Base-by-base conservation (phyloP, 306 rosid species). In the Ammopiptanthus mongolicus region DNA sequence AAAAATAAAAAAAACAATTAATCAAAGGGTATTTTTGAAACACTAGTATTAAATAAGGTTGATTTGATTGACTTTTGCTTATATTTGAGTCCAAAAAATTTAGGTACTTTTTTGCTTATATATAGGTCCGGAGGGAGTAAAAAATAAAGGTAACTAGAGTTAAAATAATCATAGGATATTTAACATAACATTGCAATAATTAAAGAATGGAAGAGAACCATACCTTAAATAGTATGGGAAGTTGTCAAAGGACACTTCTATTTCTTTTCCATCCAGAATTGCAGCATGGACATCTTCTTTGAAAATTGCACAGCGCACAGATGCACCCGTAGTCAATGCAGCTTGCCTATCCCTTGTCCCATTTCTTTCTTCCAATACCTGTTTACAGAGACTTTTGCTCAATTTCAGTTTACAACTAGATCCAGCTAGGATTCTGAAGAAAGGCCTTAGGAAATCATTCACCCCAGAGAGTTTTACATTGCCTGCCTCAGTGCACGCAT, bases 371-470 rank as follows among this genome's bases (percentile, higher is more conserved):
- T 96, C 98, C 90, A 89, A 76, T 85, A 92, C 99, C 99, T 96
- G 99, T 96, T 92, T 92, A 96, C 81, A 96, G 84, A 89, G 84
- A 96, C 89, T 89, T 92, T 96, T 85, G 99, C 99, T 90, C 96
- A 92, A 96, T 86, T 96, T 96, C 85, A 96, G 88, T 84, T 91
- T 92, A 96, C 91, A 96, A 92, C 83, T 90, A 92, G 92, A 80
- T 85, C 76, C 91, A 84, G 93, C 97, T 86, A 92, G 91, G 89
- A 90, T 85, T 96, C 97, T 89, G 88, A 89, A 90, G 86, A 96
- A 88, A 92, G 91, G 88, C 98, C 97, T 80, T 86, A 92, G 94
- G 92, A 92, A 90, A 96, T 93, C 96, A 96, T 88, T 92, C 93
- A 91, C 88, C 97, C 99, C 98, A 92, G 94, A 92, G 84, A 90